Base-by-base conservation (phyloP, 192 early-diverging fungal genomes). In the Pecoramyces ruminantium region DNA sequence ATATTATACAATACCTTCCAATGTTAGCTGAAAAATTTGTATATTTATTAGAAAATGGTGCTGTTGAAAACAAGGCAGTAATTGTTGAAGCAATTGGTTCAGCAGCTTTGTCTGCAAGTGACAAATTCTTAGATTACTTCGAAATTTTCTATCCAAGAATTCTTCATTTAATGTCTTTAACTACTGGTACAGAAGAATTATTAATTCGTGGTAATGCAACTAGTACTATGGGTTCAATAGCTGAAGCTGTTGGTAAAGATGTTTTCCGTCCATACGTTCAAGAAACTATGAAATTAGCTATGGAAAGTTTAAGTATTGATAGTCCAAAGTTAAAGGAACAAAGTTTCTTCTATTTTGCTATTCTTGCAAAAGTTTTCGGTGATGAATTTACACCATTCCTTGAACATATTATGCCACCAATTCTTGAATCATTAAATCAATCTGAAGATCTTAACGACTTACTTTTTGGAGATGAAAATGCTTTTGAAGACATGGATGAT, bases 41-140 rank as follows among this genome's bases (percentile, higher is more conserved):
- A 16, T 85, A 88, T 42, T 87, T 96, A 81, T 87, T 95, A 82
- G 94, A 95, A 77, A 85, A 89, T 39, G 91, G 87, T 21, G 78
- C 90, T 25, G 87, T 85, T 34, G 92, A 94, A 81, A 90, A 94
- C 77, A 92, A 92, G 83, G 92, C 91, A 17, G 90, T 92, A 38
- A 94, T 94, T 29, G 89, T 92, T 29, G 93, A 92, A 28, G 95
- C 95, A 28, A 92, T 97, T 79, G 96, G 96, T 21, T 95, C 93
- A 79, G 94, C 94, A 21, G 96, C 96, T n/a, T 92, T 95, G 86
- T 92, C 95, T 38, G 90, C 95, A 25, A 92, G 92, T 30, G 84
- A 87, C 77, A 81, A 83, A 18, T 94, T 94, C 85, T 84, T 87
- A 16, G 92, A 94, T 25, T 97, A 95, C 86, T 96, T 96, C 88